These are phyloP conservation scores for Serendipita sp. DNA, from an alignment of 768 basidiomycete species.

Conservation along the genomic window DNA sequence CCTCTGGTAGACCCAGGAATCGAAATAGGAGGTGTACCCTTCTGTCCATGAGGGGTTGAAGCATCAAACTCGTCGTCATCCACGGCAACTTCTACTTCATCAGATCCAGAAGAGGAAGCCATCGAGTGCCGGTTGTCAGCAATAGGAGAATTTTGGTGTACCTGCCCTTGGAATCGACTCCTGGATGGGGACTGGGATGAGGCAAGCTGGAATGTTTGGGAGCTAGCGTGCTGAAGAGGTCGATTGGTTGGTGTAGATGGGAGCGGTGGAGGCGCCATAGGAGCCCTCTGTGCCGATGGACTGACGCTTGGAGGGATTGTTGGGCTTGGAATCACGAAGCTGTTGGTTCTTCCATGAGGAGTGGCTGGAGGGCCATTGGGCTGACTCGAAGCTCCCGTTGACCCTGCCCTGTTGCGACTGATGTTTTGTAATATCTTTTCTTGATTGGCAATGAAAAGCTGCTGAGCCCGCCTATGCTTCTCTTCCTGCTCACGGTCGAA, in stretches of 20 bases:
- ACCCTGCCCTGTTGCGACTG: not conserved
- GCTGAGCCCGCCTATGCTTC: not conserved
- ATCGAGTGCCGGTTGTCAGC: not conserved
- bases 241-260: not conserved
- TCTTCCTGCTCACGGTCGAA: not conserved
- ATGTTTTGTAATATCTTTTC: not conserved
- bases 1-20: not conserved
- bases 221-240: not conserved
- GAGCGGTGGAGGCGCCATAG: not conserved
- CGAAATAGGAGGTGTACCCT: conserved; percentile 5
- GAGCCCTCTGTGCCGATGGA: not conserved
- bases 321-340: not conserved
- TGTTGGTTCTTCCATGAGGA: not conserved
- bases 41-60: not conserved
- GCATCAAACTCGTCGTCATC: not conserved
- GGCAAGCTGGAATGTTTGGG: not conserved
- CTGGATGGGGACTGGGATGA: not conserved
- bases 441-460: conserved; percentile 1
- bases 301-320: not conserved
- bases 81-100: not conserved
- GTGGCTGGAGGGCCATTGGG: not conserved
- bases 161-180: too few relatives aligned
- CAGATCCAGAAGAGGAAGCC: not conserved
- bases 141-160: too few relatives aligned
- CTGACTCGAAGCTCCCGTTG: not conserved